Base-by-base conservation (phyloP, 345 rosid species). In the Orychophragmus violaceus region DNA sequence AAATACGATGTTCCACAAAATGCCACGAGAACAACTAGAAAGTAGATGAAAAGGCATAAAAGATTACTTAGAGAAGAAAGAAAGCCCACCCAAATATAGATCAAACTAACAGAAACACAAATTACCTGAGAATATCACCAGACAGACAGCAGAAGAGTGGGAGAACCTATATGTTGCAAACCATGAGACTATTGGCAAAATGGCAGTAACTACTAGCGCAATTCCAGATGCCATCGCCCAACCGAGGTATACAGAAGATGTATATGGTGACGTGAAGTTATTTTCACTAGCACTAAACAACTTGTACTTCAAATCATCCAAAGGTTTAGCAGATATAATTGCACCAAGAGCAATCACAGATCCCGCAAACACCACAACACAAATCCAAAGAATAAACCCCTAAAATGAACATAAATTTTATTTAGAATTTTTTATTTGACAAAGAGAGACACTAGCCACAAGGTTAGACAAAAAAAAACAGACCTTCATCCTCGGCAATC, bases 191-290 rank as follows among this genome's bases (percentile, higher is more conserved):
- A 95, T 89, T 45, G 99, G 99, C 68, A 95, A 83, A 78, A 89
- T 81, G 61, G 95, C 96, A 37, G 95, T 87, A 66, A 91, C 98
- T 57, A 87, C 81, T 70, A 95, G 77, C 70, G 96, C 91, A 78
- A 95, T 85, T 56, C 82, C 97, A 74, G 95, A 84, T 62, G 99
- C 94, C 90, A 95, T 87, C 44, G 95, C 95, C 97, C 98, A 95
- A 44, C 99, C 99, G 77, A 95, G 79, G 80, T 89, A 95, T 32
- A 78, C 84, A 37, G 96, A 79, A 73, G 99, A 95, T 66, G 85
- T 81, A 77, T 95, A 95, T 36, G 95, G 89, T 74, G 99, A 91
- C 45, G 69, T 70, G 69, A 81, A 82, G 81, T 78, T 77, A 68
- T 82, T 77, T 62, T 79, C 82, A 32, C 72, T 86, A 62, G 81